Base-by-base conservation (phyloP, 1,284 basidiomycete species). In the Laetiporus sulphureus region DNA sequence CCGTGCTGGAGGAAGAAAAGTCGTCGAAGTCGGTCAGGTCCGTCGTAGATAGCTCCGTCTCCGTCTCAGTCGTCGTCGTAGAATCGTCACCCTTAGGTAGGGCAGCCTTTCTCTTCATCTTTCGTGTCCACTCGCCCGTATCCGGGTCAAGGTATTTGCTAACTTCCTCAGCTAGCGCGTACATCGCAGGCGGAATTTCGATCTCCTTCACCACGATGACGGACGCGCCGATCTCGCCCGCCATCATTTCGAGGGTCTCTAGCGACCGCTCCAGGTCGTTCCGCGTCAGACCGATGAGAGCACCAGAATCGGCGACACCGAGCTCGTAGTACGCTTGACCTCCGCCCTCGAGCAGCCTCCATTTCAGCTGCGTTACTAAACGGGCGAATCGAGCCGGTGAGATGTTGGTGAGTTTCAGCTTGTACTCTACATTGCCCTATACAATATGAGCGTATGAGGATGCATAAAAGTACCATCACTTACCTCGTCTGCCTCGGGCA, bases 301-400 rank as follows among this genome's bases (percentile, higher is more conserved):
- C 77, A 1, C 92, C 92, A 3, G 85, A 85, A 59, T 96, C 92
- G 25, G 81, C 75, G 1, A 96, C 83, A 12, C 92, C 93, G 13
- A 96, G 77, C 60, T 95, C 92, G 55, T 96, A 96, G 59, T 91
- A 89, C 0, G 92, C 91, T 57, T 90, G 84, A 4, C 92, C 92
- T 3, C 87, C 83, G 12, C 92, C 92, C 62, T 95, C 89, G 38
- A 93, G 80, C 3, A 96, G 73, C 3, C 92, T 77, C 92, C 93
- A 96, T 62, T 94, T 92, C 63, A 95, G 79, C 65, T 96, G 92
- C 1, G 92, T 95, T 42, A 92, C 86, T 13, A 96, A 81, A 30
- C 83, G 75, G 3, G 76, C 73, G 54, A 90, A 85, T 32, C 86
- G 83, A 10, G 79, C 71, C 0, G 79, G 73, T 11, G 83, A 74